phyloP scores from a whole-genome alignment of 176 grass and related monocot genomes.

The Hyparrhenia diplandra region DNA sequence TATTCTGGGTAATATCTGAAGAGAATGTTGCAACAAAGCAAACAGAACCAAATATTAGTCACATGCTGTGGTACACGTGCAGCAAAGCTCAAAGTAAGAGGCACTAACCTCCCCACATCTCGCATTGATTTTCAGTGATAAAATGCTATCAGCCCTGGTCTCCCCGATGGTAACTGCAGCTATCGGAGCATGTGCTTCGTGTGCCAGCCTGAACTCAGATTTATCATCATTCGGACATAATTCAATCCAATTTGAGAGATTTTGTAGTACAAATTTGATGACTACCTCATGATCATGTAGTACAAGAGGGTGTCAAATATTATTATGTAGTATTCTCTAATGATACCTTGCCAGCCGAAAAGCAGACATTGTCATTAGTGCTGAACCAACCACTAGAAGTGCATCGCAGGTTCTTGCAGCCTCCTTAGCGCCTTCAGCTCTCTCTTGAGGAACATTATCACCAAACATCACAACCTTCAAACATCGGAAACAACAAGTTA shows the following conservation, averaged over 20 bases:
- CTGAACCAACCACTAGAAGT: slow-evolving; percentile 84
- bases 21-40: neutral
- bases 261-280: neutral
- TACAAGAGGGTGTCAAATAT: neutral
- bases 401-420: slow-evolving; percentile 81
- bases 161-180: slow-evolving; percentile 68
- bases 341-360: slow-evolving; percentile 90
- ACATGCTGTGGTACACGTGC: neutral
- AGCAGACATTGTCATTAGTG: slow-evolving; percentile 97
- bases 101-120: slow-evolving; percentile 79
- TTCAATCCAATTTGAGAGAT: neutral
- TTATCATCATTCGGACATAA: neutral
- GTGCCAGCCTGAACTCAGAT: slow-evolving; percentile 55
- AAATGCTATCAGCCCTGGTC: slow-evolving; percentile 74
- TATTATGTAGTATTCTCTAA: neutral
- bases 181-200: slow-evolving; percentile 67
- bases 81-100: neutral
- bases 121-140: slow-evolving; percentile 85
- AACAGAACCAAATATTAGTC: neutral
- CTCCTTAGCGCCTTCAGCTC: slow-evolving; percentile 70
- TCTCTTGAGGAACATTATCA: slow-evolving; percentile 92
- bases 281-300: neutral
- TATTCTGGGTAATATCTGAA: slow-evolving; percentile 83
- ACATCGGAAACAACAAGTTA: slow-evolving; percentile 26
- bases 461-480: slow-evolving; percentile 97